Evolutionary conservation across 441 rosid species (phyloP).

Genomic region (Geranium incanum): DNA sequence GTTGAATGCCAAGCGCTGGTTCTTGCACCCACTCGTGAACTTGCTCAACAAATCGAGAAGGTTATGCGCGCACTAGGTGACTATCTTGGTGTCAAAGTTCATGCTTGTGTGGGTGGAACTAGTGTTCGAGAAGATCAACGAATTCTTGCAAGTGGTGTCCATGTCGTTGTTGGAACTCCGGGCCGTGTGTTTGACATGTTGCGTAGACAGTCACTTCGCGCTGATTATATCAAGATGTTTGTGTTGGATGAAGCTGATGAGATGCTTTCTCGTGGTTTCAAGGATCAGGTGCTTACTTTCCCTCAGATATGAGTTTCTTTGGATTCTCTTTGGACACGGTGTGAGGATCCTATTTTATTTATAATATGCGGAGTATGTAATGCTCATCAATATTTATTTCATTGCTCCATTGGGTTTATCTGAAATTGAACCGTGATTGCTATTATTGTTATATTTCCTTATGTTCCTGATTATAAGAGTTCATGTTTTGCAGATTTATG

Average conservation of each 20-base stretch:
- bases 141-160: conserved; percentile 67
- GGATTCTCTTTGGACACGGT: neutral
- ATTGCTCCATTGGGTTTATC: neutral
- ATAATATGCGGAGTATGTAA: neutral
- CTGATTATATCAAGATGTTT: conserved; percentile 67
- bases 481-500: conserved; percentile 47
- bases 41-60: conserved; percentile 83
- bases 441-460: neutral
- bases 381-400: neutral
- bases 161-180: conserved; percentile 81
- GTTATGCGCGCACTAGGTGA: conserved; percentile 91
- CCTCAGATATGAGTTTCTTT: neutral
- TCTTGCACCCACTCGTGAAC: conserved; percentile 71
- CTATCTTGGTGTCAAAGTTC: conserved; percentile 73
- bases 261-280: conserved; percentile 77
- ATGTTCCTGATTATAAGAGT: neutral
- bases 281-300: conserved; percentile 54
- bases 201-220: conserved; percentile 61
- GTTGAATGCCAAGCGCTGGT: conserved; percentile 75
- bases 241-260: conserved; percentile 82
- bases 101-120: conserved; percentile 86
- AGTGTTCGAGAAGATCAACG: conserved; percentile 73
- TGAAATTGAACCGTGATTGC: neutral
- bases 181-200: conserved; percentile 88
- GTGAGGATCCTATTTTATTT: neutral